phyloP scores from a whole-genome alignment of 2,329 filamentous ascomycete species.

The Penicillium sp. region DNA sequence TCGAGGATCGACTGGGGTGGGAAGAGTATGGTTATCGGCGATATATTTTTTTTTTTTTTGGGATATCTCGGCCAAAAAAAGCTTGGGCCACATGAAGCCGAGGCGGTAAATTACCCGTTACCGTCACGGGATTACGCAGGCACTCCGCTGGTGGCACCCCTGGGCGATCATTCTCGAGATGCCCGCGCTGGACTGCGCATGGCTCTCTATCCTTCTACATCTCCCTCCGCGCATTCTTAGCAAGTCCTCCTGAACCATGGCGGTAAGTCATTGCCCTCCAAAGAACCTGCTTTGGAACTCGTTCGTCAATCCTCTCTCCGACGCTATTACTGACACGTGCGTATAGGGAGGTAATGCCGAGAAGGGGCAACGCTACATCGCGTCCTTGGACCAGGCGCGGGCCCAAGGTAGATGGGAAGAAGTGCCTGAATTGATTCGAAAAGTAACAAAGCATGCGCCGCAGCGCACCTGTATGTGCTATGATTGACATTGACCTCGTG shows the following conservation, averaged over 20 bases:
- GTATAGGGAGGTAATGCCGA: constrained; percentile 58
- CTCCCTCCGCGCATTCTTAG: constrained; percentile 16
- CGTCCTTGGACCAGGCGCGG: constrained; percentile 80
- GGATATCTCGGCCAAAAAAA: constrained; percentile 10
- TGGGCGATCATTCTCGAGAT: constrained; percentile 24
- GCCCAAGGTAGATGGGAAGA: constrained; percentile 87
- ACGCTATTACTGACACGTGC: constrained; percentile 23
- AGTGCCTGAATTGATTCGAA: constrained; percentile 86
- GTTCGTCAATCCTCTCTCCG: no score
- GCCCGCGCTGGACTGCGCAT: constrained; percentile 12
- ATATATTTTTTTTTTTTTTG: constrained; percentile 25
- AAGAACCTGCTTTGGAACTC: no score
- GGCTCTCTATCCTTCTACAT: constrained; percentile 19
- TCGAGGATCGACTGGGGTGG: no score
- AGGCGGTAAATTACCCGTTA: constrained; percentile 33
- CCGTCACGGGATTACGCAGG: constrained; percentile 25
- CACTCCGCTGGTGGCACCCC: constrained; percentile 15
- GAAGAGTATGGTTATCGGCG: constrained; percentile 15
- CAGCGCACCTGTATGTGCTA: constrained; percentile 73
- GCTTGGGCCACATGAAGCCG: constrained; percentile 37
- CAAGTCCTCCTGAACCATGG: constrained; percentile 23
- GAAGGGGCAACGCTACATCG: constrained; percentile 83
- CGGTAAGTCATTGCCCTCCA: constrained; percentile 25
- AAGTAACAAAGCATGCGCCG: constrained; percentile 91
- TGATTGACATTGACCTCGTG: neutral